phyloP scores from a whole-genome alignment of 257 asterid species.

The Scutellaria galericulata region DNA sequence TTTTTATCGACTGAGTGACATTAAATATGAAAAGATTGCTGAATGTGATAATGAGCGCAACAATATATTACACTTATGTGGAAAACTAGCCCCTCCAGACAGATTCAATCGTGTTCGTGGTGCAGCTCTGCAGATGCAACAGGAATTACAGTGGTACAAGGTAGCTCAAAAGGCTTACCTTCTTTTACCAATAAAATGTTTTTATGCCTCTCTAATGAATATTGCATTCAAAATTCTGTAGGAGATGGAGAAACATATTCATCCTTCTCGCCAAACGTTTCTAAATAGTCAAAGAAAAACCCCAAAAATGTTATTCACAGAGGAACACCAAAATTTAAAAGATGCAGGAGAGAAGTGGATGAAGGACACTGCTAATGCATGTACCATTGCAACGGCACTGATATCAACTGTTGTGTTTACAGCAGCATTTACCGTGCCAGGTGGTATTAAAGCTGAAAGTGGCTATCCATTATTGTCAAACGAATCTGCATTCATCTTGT shows the following conservation, averaged over 20 bases:
- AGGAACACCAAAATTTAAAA: slow-evolving; percentile 30
- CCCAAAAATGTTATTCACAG: slow-evolving; percentile 23
- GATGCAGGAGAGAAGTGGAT: slow-evolving; percentile 35
- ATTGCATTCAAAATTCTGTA: neutral
- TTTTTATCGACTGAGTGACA: too few species aligned
- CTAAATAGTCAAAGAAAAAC: neutral
- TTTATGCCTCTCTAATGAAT: neutral
- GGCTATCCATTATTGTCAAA: slow-evolving; percentile 17
- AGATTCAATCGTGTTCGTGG: too few species aligned
- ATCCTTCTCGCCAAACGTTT: neutral
- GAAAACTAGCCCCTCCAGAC: too few species aligned
- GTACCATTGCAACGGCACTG: neutral
- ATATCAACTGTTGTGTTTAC: slow-evolving; percentile 9
- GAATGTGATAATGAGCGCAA: neutral
- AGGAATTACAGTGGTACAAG: too few species aligned
- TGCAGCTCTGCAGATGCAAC: too few species aligned
- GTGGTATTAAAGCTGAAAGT: neutral
- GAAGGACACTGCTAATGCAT: neutral
- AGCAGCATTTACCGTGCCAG: slow-evolving; percentile 20
- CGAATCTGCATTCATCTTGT: slow-evolving; percentile 1
- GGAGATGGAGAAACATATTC: slow-evolving; percentile 28
- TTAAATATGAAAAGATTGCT: too few species aligned
- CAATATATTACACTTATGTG: slow-evolving; percentile 1
- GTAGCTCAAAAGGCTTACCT: too few species aligned
- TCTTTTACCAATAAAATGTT: too few species aligned